Conservation (phyloP, 148 eudicot genomes). For the Polygonum maritimum region DNA sequence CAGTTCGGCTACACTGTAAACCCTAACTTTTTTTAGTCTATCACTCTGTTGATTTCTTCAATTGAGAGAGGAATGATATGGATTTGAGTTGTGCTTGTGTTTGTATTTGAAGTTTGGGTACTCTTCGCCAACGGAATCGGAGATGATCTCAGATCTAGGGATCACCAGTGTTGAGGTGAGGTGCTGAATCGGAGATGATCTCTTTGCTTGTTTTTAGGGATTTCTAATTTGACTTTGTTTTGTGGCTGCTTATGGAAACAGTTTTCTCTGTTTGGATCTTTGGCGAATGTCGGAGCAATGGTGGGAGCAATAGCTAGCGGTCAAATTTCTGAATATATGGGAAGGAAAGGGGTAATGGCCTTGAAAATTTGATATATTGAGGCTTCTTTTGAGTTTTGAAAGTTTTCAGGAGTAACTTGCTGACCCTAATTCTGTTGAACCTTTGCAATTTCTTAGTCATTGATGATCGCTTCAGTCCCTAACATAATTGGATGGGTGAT, state of each 20-base stretch:
- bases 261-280: slow-evolving; percentile 86
- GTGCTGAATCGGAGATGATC: slow-evolving; percentile 50
- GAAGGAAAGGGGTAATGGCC: slow-evolving; percentile 64
- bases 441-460: slow-evolving; percentile 24
- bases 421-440: not conserved
- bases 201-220: slow-evolving; percentile 8
- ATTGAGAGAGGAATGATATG: not conserved
- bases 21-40: not conserved
- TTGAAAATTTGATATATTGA: no score
- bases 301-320: slow-evolving; percentile 93
- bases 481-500: slow-evolving; percentile 55
- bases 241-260: slow-evolving; percentile 10
- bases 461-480: slow-evolving; percentile 61
- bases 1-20: slow-evolving; percentile 80
- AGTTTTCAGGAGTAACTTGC: not conserved
- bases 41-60: not conserved
- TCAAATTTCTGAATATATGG: slow-evolving; percentile 73
- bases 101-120: slow-evolving; percentile 52
- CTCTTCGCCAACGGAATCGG: slow-evolving; percentile 75
- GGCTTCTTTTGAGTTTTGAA: no score
- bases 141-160: slow-evolving; percentile 53
- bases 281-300: slow-evolving; percentile 92
- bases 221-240: not conserved
- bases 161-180: slow-evolving; percentile 62
- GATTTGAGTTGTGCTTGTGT: slow-evolving; percentile 1